Evolutionary conservation across 106 monocot species (phyloP).

Genomic region (Iris macrosiphon): DNA sequence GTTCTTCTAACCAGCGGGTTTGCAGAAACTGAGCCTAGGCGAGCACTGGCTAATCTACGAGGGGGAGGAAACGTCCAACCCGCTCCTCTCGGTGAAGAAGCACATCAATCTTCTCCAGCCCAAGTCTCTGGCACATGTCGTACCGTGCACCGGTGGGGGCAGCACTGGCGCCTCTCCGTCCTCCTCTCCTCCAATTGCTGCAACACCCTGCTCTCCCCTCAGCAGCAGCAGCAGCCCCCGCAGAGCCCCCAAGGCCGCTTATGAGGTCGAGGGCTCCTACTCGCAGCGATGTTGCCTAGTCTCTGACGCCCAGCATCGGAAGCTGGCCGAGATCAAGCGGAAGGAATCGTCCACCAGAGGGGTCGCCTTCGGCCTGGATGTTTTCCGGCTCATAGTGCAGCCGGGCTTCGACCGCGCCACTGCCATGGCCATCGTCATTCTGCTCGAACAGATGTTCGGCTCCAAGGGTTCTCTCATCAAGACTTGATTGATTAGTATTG

Average conservation of each 20-base stretch:
- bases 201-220: slow-evolving; percentile 1
- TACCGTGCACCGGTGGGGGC: neutral
- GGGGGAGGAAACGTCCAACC: slow-evolving; percentile 25
- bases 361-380: slow-evolving; percentile 59
- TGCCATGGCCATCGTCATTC: slow-evolving; percentile 82
- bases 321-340: slow-evolving; percentile 43
- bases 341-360: slow-evolving; percentile 46
- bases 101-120: slow-evolving; percentile 10
- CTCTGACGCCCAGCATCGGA: slow-evolving; percentile 30
- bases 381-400: slow-evolving; percentile 65
- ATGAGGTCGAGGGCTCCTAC: slow-evolving; percentile 79
- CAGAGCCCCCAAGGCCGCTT: slow-evolving; percentile 9
- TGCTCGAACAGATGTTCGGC: slow-evolving; percentile 80
- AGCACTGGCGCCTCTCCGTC: neutral
- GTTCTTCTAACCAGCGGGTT: no score
- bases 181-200: no score
- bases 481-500: no score
- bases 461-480: slow-evolving; percentile 23
- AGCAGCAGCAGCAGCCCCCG: neutral
- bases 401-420: slow-evolving; percentile 44
- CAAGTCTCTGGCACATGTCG: slow-evolving; percentile 24
- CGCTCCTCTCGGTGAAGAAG: slow-evolving; percentile 26
- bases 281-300: slow-evolving; percentile 32
- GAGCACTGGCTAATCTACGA: slow-evolving; percentile 53
- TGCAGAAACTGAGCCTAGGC: slow-evolving; percentile 43